These are phyloP conservation scores for Jacaranda copaia DNA, from an alignment of 257 asterid genomes.

Conservation along the genomic window DNA sequence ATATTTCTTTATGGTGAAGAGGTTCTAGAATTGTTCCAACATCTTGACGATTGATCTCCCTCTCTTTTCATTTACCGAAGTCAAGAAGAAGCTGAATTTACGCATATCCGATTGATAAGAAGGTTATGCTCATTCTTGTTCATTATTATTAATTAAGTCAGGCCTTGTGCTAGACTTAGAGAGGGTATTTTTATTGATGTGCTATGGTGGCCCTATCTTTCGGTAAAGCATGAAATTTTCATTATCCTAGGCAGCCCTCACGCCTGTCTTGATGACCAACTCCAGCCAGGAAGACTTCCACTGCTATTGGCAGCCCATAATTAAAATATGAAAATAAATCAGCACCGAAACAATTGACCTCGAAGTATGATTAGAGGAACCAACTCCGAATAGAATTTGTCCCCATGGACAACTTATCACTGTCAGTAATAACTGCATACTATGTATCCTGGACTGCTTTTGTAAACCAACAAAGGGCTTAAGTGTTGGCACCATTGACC, in stretches of 20 bases:
- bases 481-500: background rate
- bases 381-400: background rate
- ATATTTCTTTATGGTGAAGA: background rate
- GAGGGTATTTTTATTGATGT: background rate
- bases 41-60: background rate
- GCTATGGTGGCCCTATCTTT: background rate
- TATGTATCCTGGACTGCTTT: background rate
- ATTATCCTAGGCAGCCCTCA: background rate
- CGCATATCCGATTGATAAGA: background rate
- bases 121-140: background rate
- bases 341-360: background rate
- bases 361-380: background rate
- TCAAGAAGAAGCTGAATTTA: constrained; percentile 3
- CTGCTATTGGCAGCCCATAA: background rate
- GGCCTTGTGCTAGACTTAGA: background rate
- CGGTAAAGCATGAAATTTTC: background rate
- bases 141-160: background rate
- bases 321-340: background rate
- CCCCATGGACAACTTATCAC: background rate
- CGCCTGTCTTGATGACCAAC: background rate
- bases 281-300: background rate
- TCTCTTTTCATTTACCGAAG: constrained; percentile 22
- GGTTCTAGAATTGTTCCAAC: background rate
- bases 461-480: background rate
- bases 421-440: background rate